Base-by-base conservation (phyloP, 2,329 filamentous ascomycete genomes). In the Fusarium sterilihyphosum region DNA sequence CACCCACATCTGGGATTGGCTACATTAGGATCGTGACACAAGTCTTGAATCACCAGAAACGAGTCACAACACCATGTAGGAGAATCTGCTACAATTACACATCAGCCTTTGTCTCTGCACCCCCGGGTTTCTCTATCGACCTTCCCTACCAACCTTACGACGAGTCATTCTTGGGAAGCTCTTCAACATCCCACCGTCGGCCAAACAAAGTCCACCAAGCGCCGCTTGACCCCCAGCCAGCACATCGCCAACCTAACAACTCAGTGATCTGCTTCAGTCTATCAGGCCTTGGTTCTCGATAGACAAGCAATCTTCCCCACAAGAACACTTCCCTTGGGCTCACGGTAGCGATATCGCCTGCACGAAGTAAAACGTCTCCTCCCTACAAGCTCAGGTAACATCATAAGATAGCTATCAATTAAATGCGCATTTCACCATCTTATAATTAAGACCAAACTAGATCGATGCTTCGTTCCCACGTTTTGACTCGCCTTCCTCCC, bases 291-390 rank as follows among this genome's bases (percentile, higher is more conserved):
- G 17, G 24, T 26, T 9, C 11, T 26, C 2, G 24, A 46, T 46
- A 3, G 1, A 26, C 0, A 26, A 20, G 8, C 4, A 20, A 6
- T 14, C 3, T 13, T 46, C 43, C 11, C 5, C 8, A 26, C 5
- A 13, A 8, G 10, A 44, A 8, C 11, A 46, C 5, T 20, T 5
- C 17, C 11, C 17, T 46, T 2, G 17, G 16, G 16, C 43, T 26
- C 43, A 46, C 0, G 0, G 17, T 5, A 46, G 17, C 5, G 43
- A 13, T 8, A 46, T 46, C 0, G 7, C 17, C 5, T 13, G 17
- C 4, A 12, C 3, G 5, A 46, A 46, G 9, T 5, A 20, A 6
- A 26, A 9, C 0, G 43, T 26, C 43, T 20, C 11, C 5, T 46
- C 7, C 17, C 43, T 0, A 20, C 4, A 26, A 3, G 5, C 10